These are phyloP conservation scores for Leishmania tarentolae DNA, from an alignment of 208 protist species.

Conservation along the genomic window DNA sequence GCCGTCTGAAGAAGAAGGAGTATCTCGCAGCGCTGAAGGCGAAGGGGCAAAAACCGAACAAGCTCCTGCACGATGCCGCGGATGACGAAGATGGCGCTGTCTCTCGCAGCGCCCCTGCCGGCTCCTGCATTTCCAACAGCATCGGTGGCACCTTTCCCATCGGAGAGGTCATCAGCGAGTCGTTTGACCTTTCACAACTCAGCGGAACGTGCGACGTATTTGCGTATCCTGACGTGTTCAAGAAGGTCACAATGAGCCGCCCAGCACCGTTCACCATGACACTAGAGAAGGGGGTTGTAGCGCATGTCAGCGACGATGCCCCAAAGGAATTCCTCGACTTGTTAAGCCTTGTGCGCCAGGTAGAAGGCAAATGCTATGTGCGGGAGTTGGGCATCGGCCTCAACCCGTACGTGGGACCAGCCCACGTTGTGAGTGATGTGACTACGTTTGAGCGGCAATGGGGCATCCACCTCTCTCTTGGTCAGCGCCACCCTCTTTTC, in stretches of 20 bases:
- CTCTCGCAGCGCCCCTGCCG: slow-evolving; percentile 22
- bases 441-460: slow-evolving; percentile 92
- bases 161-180: slow-evolving; percentile 91
- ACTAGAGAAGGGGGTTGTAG: slow-evolving; percentile 73
- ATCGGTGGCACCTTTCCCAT: slow-evolving; percentile 92
- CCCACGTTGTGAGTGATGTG: slow-evolving; percentile 84
- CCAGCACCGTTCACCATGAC: slow-evolving; percentile 71
- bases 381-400: slow-evolving; percentile 91
- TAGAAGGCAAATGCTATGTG: slow-evolving; percentile 84
- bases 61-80: slow-evolving; percentile 40
- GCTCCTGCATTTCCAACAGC: slow-evolving; percentile 72
- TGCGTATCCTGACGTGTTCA: slow-evolving; percentile 81
- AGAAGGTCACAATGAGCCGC: slow-evolving; percentile 70
- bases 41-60: slow-evolving; percentile 52
- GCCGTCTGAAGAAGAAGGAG: slow-evolving; percentile 79
- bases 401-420: slow-evolving; percentile 82
- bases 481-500: slow-evolving; percentile 89
- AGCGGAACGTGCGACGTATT: slow-evolving; percentile 82
- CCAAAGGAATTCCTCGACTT: slow-evolving; percentile 82
- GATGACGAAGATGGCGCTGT: slow-evolving; percentile 45
- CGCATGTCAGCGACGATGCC: slow-evolving; percentile 52
- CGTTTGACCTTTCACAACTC: slow-evolving; percentile 80
- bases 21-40: slow-evolving; percentile 66
- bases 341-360: slow-evolving; percentile 76
- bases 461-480: slow-evolving; percentile 88